Percentiles rank a stretch among this genome's conserved stretches.
Evolutionary conservation across 2,329 filamentous ascomycete species (phyloP).

Genomic region (Cladophialophora yegresii): DNA sequence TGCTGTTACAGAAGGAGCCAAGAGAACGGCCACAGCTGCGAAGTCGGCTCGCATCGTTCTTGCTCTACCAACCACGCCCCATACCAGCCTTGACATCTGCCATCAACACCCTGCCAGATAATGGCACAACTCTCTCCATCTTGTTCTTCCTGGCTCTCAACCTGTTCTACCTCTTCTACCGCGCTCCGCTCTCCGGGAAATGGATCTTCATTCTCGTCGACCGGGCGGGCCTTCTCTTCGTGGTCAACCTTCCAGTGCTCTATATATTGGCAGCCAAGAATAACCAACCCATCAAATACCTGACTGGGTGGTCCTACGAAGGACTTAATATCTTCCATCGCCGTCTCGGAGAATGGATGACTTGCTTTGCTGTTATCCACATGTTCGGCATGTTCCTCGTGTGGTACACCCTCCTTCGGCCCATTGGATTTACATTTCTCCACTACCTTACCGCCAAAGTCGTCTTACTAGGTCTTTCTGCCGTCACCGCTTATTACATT

Average conservation of each 20-base stretch:
- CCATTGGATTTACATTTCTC: conserved; percentile 53
- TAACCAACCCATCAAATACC: conserved; percentile 61
- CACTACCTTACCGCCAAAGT: conserved; percentile 56
- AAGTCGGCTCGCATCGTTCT: conserved; percentile 29
- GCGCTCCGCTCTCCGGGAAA: conserved; percentile 50
- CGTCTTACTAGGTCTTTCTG: conserved; percentile 57
- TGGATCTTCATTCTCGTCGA: conserved; percentile 62
- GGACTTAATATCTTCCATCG: conserved; percentile 67
- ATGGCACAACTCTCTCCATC: conserved; percentile 58
- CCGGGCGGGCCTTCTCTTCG: conserved; percentile 56
- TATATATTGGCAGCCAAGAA: conserved; percentile 66
- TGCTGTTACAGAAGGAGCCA: conserved; percentile 2
- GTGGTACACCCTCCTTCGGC: conserved; percentile 57
- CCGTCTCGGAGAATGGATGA: conserved; percentile 63
- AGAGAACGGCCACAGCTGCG: conserved; percentile 10
- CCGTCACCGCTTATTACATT: conserved; percentile 61
- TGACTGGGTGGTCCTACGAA: conserved; percentile 68
- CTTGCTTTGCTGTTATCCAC: conserved; percentile 61
- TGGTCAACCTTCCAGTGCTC: conserved; percentile 54
- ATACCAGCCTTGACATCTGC: conserved; percentile 56
- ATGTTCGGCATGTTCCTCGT: conserved; percentile 56
- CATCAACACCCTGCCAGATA: conserved; percentile 57
- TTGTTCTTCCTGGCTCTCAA: conserved; percentile 57
- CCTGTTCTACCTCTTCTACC: conserved; percentile 60
- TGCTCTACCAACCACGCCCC: conserved; percentile 61